Evolutionary conservation across 208 protist species (phyloP), one percentile per base, ranked within the genome.

Genomic region (Phytomonas francai): DNA sequence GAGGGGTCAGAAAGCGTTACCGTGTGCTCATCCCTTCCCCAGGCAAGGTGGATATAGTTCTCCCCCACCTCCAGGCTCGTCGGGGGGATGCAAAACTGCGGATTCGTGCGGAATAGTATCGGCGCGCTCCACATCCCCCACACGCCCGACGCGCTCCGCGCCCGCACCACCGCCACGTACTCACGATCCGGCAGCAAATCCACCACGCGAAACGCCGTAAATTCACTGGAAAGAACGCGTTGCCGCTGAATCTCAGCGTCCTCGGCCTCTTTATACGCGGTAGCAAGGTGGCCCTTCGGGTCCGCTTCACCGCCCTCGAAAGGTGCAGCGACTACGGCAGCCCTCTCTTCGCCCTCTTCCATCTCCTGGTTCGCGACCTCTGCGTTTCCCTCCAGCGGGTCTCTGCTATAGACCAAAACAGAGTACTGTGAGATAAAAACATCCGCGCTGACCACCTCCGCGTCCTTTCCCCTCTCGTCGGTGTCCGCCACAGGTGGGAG

Each of bases 31-130:
- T 91, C 87, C 34, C 90, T 86, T 59, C 74, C 83, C 90, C 92
- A 97, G 25, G 86, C 73, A 25, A 97, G 73, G 61, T 81, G 79
- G 28, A 95, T 87, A 77, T 97, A 97, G 76, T 97, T 97, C 76
- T 97, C 92, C n/a, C 92, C 92, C 70, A 96, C 91, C 61, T 72
- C 91, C 31, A 96, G 84, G 61, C 92, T 83, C 58, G 90, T 81
- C 22, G 92, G 81, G 14, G 92, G 90, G 64, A 97, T 90, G 58
- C 81, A 73, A 69, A 94, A 94, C 71, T 92, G 90, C 30, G 88
- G 59, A 65, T 92, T 94, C 25, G 92, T 93, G 70, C 88, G 85
- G 71, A 97, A 97, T 61, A 71, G 80, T n/a, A 91, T 31, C 45
- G 89, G 87, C 5, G 39, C 59, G 78, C 89, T 95, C 90, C 92